These are phyloP conservation scores for Ambrosia artemisiifolia DNA, from an alignment of 129 eudicot species.

Conservation along the genomic window DNA sequence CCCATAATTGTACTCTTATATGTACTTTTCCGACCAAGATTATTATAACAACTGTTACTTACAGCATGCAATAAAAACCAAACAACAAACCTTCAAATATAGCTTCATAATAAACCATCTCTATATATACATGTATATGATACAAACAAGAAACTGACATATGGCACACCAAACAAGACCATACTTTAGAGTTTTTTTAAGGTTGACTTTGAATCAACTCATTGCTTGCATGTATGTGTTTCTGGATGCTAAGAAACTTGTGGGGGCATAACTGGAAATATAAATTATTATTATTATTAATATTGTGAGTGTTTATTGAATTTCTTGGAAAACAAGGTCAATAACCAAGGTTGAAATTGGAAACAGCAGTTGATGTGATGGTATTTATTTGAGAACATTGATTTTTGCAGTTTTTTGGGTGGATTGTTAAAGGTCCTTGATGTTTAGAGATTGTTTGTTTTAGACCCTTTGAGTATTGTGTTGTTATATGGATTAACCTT, in stretches of 20 bases:
- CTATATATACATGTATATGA: background rate
- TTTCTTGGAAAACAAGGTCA: constrained; percentile 16
- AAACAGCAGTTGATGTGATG: constrained; percentile 24
- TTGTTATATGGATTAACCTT: background rate
- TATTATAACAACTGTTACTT: constrained; percentile 7
- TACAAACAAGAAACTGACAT: background rate
- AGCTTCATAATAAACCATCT: background rate
- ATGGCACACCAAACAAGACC: constrained; percentile 22
- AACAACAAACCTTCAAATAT: background rate
- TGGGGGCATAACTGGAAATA: background rate
- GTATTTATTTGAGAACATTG: constrained; percentile 9
- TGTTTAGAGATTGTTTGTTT: background rate
- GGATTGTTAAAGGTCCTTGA: background rate
- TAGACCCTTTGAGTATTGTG: background rate
- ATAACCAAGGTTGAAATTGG: background rate
- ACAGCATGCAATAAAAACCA: constrained; percentile 13
- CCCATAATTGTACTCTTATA: constrained; percentile 23
- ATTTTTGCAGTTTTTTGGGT: background rate
- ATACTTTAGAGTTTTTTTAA: background rate
- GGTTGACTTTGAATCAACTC: constrained; percentile 28
- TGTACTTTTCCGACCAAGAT: constrained; percentile 15
- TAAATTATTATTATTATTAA: no score
- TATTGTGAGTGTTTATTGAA: constrained; percentile 6
- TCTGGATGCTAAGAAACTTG: background rate
- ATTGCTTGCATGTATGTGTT: constrained; percentile 21